Evolutionary conservation across 2,329 filamentous ascomycete species (phyloP).

Genomic region (Clonostachys chloroleuca): DNA sequence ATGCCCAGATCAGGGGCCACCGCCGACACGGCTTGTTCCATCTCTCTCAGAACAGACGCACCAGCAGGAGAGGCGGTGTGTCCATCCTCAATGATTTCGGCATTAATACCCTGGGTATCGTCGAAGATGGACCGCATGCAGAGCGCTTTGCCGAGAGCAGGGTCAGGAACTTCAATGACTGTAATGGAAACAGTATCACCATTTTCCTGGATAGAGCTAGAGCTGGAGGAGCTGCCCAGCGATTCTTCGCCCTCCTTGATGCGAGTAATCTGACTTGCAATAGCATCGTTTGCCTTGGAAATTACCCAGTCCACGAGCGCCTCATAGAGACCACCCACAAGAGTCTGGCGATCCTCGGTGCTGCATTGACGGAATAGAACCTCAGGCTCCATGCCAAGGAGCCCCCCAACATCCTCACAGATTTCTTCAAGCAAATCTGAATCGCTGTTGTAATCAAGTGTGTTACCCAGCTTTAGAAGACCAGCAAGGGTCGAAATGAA

Average conservation of each 20-base stretch:
- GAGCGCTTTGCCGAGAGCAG: slow-evolving; percentile 79
- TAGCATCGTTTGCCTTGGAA: slow-evolving; percentile 79
- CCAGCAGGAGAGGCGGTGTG: slow-evolving; percentile 69
- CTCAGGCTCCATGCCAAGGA: slow-evolving; percentile 84
- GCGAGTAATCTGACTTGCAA: slow-evolving; percentile 68
- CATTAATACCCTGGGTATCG: slow-evolving; percentile 86
- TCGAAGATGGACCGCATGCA: slow-evolving; percentile 90
- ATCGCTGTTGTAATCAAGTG: slow-evolving; percentile 78
- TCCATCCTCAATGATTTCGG: slow-evolving; percentile 95
- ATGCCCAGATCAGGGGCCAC: slow-evolving; percentile 78
- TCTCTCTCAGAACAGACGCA: slow-evolving; percentile 82
- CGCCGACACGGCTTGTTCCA: slow-evolving; percentile 75
- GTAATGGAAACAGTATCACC: slow-evolving; percentile 87
- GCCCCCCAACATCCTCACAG: slow-evolving; percentile 83
- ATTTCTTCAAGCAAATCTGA: slow-evolving; percentile 79
- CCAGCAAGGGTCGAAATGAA: slow-evolving; percentile 84
- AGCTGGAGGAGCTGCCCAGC: slow-evolving; percentile 58
- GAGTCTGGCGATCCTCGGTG: slow-evolving; percentile 76
- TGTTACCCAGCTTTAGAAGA: slow-evolving; percentile 87
- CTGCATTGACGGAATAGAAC: slow-evolving; percentile 73
- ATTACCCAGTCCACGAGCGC: slow-evolving; percentile 94
- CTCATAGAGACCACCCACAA: slow-evolving; percentile 88
- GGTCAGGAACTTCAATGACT: slow-evolving; percentile 78
- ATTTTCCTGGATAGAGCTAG: slow-evolving; percentile 64
- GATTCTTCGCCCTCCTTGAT: slow-evolving; percentile 65